Percentiles rank a stretch among this genome's conserved stretches.
Evolutionary conservation across 495 filamentous ascomycete species (phyloP).

Genomic region (Talaromyces liani): DNA sequence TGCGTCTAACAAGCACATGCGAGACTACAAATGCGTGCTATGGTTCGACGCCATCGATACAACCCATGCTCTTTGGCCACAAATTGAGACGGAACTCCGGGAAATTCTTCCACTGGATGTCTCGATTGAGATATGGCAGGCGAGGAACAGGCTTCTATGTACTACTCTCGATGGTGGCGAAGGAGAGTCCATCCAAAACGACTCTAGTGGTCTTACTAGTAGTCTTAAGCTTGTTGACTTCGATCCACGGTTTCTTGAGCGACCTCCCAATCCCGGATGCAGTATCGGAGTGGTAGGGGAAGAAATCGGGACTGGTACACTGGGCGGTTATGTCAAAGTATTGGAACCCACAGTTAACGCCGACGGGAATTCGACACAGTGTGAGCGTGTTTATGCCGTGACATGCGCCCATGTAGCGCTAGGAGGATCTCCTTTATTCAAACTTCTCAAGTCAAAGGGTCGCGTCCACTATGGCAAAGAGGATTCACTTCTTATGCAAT

Average conservation of each 20-base stretch:
- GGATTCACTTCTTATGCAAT: neutral
- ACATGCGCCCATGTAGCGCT: neutral
- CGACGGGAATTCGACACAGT: neutral
- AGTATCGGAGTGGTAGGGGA: too few species aligned
- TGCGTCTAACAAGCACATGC: neutral
- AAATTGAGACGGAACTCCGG: neutral
- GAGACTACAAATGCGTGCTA: neutral
- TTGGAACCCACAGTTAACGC: neutral
- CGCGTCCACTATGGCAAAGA: neutral
- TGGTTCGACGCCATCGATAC: neutral
- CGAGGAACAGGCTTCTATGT: neutral
- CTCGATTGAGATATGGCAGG: slow-evolving; percentile 1
- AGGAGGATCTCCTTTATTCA: neutral
- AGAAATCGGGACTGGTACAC: too few species aligned
- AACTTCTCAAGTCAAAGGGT: neutral
- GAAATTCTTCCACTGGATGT: neutral
- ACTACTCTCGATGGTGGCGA: neutral
- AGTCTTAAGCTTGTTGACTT: too few species aligned
- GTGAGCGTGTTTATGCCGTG: neutral
- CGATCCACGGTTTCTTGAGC: neutral
- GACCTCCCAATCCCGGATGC: too few species aligned
- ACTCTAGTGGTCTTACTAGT: neutral
- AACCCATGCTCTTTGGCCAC: neutral
- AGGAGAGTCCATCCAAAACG: neutral
- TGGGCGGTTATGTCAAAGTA: too few species aligned